A percentile compares a stretch with the other conserved stretches of the same genome.
Evolutionary conservation across 331 rosid genomes (phyloP).

Genomic region (Malus hybrid): DNA sequence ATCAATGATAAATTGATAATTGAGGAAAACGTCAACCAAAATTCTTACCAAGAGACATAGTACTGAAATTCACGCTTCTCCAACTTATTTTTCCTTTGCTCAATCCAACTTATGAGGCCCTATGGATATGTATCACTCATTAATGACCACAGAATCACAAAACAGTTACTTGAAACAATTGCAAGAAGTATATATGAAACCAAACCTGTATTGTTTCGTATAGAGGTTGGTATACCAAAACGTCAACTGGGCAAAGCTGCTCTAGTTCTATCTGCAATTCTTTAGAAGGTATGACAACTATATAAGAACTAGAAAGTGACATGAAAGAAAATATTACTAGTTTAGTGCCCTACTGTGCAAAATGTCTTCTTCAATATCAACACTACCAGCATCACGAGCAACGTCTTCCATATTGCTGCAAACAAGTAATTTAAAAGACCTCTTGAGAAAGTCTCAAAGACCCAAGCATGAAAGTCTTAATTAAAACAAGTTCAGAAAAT

Average conservation of each 20-base stretch:
- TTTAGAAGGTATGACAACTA: slow-evolving; percentile 25
- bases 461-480: no score
- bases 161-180: slow-evolving; percentile 8
- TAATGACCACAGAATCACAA: background rate
- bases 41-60: slow-evolving; percentile 66
- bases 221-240: slow-evolving; percentile 64
- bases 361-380: slow-evolving; percentile 70
- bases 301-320: slow-evolving; percentile 23
- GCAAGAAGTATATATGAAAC: slow-evolving; percentile 6
- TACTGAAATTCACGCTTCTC: slow-evolving; percentile 85
- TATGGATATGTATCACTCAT: slow-evolving; percentile 18
- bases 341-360: slow-evolving; percentile 62
- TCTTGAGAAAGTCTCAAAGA: background rate
- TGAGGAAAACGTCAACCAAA: background rate
- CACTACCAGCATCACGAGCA: slow-evolving; percentile 85
- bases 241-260: slow-evolving; percentile 47
- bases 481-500: no score
- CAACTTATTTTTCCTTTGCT: slow-evolving; percentile 45
- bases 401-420: slow-evolving; percentile 94
- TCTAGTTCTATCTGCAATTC: slow-evolving; percentile 75
- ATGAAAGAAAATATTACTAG: slow-evolving; percentile 11
- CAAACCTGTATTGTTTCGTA: slow-evolving; percentile 80
- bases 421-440: slow-evolving; percentile 9
- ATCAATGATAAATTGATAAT: background rate
- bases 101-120: slow-evolving; percentile 92